Conservation (phyloP, 345 rosid species). For the Atalantia buxifolia region DNA sequence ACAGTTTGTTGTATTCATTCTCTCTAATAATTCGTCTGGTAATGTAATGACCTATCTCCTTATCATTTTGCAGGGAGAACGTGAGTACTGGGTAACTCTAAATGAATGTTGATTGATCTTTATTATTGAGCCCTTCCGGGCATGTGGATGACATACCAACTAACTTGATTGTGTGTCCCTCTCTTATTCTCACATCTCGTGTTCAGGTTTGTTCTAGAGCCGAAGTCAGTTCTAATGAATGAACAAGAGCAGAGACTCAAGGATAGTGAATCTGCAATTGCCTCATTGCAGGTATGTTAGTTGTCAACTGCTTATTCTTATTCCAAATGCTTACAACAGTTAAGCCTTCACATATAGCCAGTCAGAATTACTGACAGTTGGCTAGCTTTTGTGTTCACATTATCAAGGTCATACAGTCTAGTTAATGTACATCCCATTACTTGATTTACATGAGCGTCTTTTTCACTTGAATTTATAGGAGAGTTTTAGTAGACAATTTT, state of each 20-base stretch:
- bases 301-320: neutral
- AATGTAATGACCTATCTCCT: neutral
- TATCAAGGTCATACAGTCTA: neutral
- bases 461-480: neutral
- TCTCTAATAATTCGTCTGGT: neutral
- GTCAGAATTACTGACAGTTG: neutral
- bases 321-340: neutral
- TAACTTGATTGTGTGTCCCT: conserved; percentile 17
- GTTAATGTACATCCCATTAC: neutral
- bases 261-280: conserved; percentile 78
- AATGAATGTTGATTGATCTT: neutral
- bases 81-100: conserved; percentile 50
- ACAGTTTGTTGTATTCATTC: neutral
- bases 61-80: conserved; percentile 80
- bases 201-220: conserved; percentile 86
- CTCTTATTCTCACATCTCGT: conserved; percentile 19
- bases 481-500: neutral
- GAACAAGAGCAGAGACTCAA: conserved; percentile 87
- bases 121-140: neutral
- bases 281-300: conserved; percentile 60
- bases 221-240: conserved; percentile 50
- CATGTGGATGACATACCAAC: conserved; percentile 12
- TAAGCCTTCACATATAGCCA: too few relatives aligned
- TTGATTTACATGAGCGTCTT: neutral
- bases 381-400: neutral